Conservation (phyloP, 345 rosid genomes). For the Punica granatum region DNA sequence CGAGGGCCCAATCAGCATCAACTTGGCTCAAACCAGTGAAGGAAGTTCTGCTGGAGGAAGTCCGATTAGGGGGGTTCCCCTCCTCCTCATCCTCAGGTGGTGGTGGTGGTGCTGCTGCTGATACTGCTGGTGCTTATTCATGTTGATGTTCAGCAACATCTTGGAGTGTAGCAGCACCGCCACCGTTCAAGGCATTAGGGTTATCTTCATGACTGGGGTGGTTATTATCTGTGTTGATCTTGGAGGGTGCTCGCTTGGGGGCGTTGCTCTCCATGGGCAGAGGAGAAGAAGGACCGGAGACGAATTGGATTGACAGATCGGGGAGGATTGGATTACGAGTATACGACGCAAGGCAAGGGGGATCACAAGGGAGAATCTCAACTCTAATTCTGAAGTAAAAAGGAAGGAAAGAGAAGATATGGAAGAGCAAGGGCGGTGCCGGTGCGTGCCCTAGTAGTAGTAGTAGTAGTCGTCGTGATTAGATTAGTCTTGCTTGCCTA, state of each 20-base stretch:
- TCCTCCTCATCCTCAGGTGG: conserved; percentile 20
- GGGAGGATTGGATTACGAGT: too few species aligned
- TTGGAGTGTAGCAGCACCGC: conserved; percentile 1
- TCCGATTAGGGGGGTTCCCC: conserved; percentile 6
- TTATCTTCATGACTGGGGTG: conserved; percentile 17
- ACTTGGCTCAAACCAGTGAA: conserved; percentile 74
- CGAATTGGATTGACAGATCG: not conserved
- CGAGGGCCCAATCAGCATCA: conserved; percentile 93
- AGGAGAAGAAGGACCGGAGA: not conserved
- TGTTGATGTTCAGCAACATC: conserved; percentile 6
- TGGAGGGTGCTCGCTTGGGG: conserved; percentile 15
- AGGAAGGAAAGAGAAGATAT: too few species aligned
- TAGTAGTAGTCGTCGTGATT: too few species aligned
- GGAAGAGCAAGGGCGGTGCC: too few species aligned
- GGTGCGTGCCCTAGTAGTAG: too few species aligned
- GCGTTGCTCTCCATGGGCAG: conserved; percentile 27
- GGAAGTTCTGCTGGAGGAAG: conserved; percentile 55
- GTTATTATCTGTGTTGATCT: conserved; percentile 5
- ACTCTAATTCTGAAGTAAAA: too few species aligned
- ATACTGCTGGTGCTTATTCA: conserved; percentile 24
- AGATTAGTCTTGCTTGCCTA: too few species aligned
- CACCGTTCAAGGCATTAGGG: conserved; percentile 23
- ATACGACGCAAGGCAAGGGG: too few species aligned
- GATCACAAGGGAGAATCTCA: too few species aligned
- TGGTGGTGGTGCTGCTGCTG: too few species aligned